Percentiles rank a stretch among this genome's conserved stretches.
phyloP scores from a whole-genome alignment of 2,329 filamentous ascomycete species.

The Talaromyces marneffei region DNA sequence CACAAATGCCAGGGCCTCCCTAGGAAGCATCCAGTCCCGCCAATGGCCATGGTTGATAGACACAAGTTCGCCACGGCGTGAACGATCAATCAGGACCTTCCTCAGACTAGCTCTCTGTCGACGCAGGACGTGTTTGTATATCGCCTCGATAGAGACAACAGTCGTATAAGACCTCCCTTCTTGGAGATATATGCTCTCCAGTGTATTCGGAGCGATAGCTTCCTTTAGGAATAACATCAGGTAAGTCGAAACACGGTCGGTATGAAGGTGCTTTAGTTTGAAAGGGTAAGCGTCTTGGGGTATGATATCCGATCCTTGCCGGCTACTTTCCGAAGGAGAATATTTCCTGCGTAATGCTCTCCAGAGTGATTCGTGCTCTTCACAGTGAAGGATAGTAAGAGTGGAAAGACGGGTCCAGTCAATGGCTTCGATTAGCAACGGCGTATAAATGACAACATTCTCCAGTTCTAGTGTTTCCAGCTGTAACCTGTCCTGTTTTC shows the following conservation, averaged over 20 bases:
- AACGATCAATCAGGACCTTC: slow-evolving; percentile 69
- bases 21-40: slow-evolving; percentile 64
- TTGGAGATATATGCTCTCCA: slow-evolving; percentile 75
- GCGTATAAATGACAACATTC: slow-evolving; percentile 65
- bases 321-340: slow-evolving; percentile 35
- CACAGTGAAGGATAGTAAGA: slow-evolving; percentile 68
- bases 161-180: slow-evolving; percentile 54
- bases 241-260: slow-evolving; percentile 63
- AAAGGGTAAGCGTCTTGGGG: slow-evolving; percentile 52
- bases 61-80: slow-evolving; percentile 47
- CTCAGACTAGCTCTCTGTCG: slow-evolving; percentile 65
- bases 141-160: slow-evolving; percentile 60
- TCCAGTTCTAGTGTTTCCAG: slow-evolving; percentile 71
- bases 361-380: slow-evolving; percentile 69
- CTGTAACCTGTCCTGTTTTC: slow-evolving; percentile 45
- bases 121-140: slow-evolving; percentile 64
- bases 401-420: slow-evolving; percentile 69
- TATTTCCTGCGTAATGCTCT: slow-evolving; percentile 62
- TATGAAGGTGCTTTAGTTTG: slow-evolving; percentile 67
- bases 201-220: slow-evolving; percentile 67
- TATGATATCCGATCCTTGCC: neutral
- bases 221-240: slow-evolving; percentile 71
- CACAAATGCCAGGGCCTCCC: slow-evolving; percentile 65
- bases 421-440: slow-evolving; percentile 62
- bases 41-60: slow-evolving; percentile 46